Evolutionary conservation across 1,139 yeast species (phyloP), one percentile per base, ranked within the genome.

Genomic region (Yamadazyma buinensis): DNA sequence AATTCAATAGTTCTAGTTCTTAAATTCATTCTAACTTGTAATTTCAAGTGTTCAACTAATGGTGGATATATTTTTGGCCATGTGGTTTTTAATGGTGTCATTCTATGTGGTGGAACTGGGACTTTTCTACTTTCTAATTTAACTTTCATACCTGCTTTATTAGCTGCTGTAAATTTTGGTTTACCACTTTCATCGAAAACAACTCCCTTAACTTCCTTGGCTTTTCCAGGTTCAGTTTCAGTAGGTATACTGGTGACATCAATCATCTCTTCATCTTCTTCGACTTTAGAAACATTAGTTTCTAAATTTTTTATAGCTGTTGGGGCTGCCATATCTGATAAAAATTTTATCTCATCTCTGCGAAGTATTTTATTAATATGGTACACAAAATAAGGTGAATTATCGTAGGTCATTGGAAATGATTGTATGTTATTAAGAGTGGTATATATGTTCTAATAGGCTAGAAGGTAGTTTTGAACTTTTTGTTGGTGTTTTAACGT

Each of bases 51-150:
- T 42, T 92, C 97, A 23, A 92, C 97, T 46, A 92, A 70, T 7
- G 98, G 97, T 24, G 95, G 95, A 56, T 92, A 94, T 38, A 92
- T 83, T 59, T 92, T 92, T 34, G 86, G 74, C 99, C 99, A 92
- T 33, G 81, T 74, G 45, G 77, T 76, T 59, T 88, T 84, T 50
- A 92, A 73, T 11, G 98, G 97, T 1, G 95, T 75, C 87, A 92
- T 82, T 69, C 98, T 76, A 58, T 92, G 97, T 22, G 97, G 97
- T 25, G 98, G 98, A 23, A 92, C 94, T 7, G 95, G 77, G 11
- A 94, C 85, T 55, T 88, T 88, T 64, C 97, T 76, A 39, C 83
- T 73, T 58, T 88, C 97, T 40, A 81, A 68, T 59, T 86, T 86
- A 24, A 87, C 94, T 44, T 75, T 77, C 64, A 70, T 73, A n/a